Evolutionary conservation across 208 protist species (phyloP).

Genomic region (Wallacemonas sp.): DNA sequence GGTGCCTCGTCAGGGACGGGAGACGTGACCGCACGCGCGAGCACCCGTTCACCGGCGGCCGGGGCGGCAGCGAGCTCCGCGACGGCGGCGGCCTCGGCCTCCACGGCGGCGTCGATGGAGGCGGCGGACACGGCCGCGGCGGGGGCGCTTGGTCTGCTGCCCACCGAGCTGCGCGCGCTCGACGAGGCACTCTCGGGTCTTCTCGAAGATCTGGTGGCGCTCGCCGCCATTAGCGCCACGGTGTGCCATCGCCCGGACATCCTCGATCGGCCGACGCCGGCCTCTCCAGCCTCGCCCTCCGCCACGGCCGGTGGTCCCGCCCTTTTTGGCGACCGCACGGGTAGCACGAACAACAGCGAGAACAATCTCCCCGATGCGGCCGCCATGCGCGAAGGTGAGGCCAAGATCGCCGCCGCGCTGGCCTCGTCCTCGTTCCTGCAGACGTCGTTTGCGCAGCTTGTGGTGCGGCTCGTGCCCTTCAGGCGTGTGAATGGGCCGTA

Average conservation of each 20-base stretch:
- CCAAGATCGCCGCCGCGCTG: constrained; percentile 5
- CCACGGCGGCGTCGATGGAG: background rate
- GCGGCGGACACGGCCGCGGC: background rate
- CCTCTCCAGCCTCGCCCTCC: background rate
- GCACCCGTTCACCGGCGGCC: background rate
- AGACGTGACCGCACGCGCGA: background rate
- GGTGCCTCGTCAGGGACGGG: too few relatives aligned
- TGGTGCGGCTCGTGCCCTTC: constrained; percentile 5
- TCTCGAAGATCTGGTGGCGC: constrained; percentile 9
- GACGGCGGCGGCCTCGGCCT: background rate
- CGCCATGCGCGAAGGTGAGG: constrained; percentile 5
- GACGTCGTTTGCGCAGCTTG: constrained; percentile 1
- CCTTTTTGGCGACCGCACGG: too few relatives aligned
- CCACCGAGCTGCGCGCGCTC: constrained; percentile 11
- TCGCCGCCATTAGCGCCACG: background rate
- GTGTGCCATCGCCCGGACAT: background rate
- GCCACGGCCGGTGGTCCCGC: too few relatives aligned
- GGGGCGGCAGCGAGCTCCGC: background rate
- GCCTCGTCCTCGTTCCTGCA: background rate
- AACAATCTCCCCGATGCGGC: background rate
- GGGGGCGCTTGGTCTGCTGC: constrained; percentile 5
- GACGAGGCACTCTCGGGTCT: constrained; percentile 5
- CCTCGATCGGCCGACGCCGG: background rate
- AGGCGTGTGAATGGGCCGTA: background rate
- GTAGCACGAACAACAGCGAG: too few relatives aligned